These are phyloP conservation scores for Fraxinus angustifolia DNA, from an alignment of 305 asterid species.

Conservation along the genomic window DNA sequence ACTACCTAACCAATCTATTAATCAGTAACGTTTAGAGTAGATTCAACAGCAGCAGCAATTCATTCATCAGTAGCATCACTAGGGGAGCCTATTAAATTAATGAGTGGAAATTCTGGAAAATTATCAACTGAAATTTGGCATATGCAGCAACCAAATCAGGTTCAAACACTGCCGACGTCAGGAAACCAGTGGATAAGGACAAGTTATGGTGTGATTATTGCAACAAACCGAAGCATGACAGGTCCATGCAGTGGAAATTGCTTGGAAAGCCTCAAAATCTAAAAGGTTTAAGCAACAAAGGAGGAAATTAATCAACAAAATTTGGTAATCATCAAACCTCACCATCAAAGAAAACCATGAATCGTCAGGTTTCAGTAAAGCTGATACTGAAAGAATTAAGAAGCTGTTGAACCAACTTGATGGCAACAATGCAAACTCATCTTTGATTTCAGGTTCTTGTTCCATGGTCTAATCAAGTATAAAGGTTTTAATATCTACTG, in stretches of 20 bases:
- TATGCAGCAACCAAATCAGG: background rate
- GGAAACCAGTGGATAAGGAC: background rate
- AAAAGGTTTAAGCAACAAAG: background rate
- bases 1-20: too few relatives aligned
- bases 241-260: background rate
- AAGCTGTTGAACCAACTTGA: background rate
- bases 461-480: background rate
- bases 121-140: background rate
- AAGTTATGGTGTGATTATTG: background rate
- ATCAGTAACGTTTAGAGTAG: too few relatives aligned
- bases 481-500: background rate
- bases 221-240: background rate
- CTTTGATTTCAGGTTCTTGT: background rate
- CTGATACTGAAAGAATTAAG: background rate
- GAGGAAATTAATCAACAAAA: background rate
- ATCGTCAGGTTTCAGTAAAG: background rate
- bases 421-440: background rate
- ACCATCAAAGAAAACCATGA: background rate
- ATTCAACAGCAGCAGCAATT: too few relatives aligned
- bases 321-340: background rate
- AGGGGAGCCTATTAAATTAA: background rate
- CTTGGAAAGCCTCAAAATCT: background rate
- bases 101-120: background rate
- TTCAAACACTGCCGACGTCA: background rate
- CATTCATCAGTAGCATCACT: too few relatives aligned